Evolutionary conservation across 2,329 filamentous ascomycete species (phyloP).

Genomic region (Aspergillus proliferans): DNA sequence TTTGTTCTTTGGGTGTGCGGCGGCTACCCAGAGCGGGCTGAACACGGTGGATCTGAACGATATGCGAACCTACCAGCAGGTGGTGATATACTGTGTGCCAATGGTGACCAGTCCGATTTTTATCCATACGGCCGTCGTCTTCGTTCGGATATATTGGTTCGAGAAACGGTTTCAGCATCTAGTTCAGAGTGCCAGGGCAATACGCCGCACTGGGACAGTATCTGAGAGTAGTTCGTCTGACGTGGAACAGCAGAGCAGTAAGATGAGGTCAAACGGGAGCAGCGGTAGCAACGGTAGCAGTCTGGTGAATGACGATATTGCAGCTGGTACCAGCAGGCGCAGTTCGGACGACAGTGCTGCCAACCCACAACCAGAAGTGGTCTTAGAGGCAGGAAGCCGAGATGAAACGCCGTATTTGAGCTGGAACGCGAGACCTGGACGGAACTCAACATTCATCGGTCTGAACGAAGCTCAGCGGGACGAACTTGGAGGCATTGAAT

Average conservation of each 20-base stretch:
- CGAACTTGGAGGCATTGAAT: slow-evolving; percentile 93
- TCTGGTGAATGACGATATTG: slow-evolving; percentile 19
- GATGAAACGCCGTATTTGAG: slow-evolving; percentile 80
- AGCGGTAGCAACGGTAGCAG: slow-evolving; percentile 28
- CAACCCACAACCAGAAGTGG: slow-evolving; percentile 18
- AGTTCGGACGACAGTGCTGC: slow-evolving; percentile 9
- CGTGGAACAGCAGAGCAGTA: slow-evolving; percentile 33
- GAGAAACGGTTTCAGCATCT: slow-evolving; percentile 89
- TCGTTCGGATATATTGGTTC: slow-evolving; percentile 94
- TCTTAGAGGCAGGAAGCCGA: slow-evolving; percentile 25
- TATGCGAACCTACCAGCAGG: slow-evolving; percentile 66
- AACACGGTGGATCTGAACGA: slow-evolving; percentile 67
- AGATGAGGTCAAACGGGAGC: slow-evolving; percentile 32
- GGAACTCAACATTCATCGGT: slow-evolving; percentile 88
- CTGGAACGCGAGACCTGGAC: slow-evolving; percentile 83
- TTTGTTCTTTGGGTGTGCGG: slow-evolving; percentile 77
- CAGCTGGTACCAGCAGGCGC: too few species aligned
- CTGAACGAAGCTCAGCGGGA: slow-evolving; percentile 86
- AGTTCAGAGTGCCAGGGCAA: slow-evolving; percentile 62
- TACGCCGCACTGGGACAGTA: slow-evolving; percentile 57
- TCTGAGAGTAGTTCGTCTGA: slow-evolving; percentile 19
- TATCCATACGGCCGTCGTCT: slow-evolving; percentile 79
- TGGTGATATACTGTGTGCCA: slow-evolving; percentile 64
- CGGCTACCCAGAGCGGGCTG: slow-evolving; percentile 85
- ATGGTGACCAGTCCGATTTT: slow-evolving; percentile 77